Percentiles rank a stretch among this genome's conserved stretches.
phyloP scores from a whole-genome alignment of 495 filamentous ascomycete species.

The Talaromyces nanjingensis region DNA sequence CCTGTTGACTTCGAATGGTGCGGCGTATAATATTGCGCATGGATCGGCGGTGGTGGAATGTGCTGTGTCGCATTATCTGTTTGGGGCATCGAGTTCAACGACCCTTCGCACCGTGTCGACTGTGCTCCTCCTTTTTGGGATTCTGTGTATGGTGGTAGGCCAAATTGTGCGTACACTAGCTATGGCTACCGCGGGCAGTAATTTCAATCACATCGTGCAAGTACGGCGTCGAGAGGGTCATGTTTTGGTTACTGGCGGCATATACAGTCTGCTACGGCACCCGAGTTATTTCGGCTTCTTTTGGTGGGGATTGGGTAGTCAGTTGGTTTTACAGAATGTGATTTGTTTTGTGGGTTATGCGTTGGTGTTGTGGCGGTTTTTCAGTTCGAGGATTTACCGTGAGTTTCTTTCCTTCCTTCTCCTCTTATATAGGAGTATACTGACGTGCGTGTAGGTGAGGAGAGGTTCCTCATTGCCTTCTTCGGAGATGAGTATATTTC shows the following conservation, averaged over 20 bases:
- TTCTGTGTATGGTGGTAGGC: conserved; percentile 59
- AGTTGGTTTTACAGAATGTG: conserved; percentile 80
- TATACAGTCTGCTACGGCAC: conserved; percentile 63
- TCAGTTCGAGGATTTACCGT: conserved; percentile 61
- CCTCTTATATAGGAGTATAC: neutral
- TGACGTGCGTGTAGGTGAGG: conserved; percentile 50
- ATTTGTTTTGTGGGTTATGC: conserved; percentile 70
- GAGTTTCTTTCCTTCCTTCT: conserved; percentile 23
- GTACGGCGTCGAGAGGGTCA: conserved; percentile 58
- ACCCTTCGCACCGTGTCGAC: neutral
- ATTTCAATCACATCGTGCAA: conserved; percentile 88
- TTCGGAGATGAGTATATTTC: conserved; percentile 77
- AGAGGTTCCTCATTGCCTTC: conserved; percentile 67
- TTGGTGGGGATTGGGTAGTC: conserved; percentile 94
- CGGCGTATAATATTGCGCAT: conserved; percentile 79
- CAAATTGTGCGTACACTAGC: conserved; percentile 68
- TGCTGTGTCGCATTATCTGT: conserved; percentile 46
- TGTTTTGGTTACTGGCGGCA: conserved; percentile 67
- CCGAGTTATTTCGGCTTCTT: conserved; percentile 97
- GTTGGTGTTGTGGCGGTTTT: conserved; percentile 78
- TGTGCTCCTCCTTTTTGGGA: conserved; percentile 44
- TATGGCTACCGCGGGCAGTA: conserved; percentile 83
- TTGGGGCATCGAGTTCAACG: neutral
- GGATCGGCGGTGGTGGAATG: conserved; percentile 65
- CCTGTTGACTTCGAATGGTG: conserved; percentile 79